Conservation (phyloP, 306 rosid genomes). For the Citrullus mucosospermus region DNA sequence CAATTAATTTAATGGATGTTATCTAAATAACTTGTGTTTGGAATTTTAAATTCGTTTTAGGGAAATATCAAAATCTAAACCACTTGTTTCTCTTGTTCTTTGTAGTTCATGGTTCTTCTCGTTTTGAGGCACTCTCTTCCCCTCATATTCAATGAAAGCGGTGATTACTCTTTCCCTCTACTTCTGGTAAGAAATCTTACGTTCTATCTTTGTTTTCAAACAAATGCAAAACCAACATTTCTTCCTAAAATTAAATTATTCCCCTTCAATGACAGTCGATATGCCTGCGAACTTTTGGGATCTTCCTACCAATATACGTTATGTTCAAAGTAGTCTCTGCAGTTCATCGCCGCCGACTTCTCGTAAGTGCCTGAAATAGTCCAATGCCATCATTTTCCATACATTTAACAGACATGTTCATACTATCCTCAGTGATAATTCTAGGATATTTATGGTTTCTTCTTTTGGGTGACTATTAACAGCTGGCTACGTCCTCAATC, state of each 20-base stretch:
- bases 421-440: background rate
- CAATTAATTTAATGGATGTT: background rate
- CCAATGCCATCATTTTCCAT: background rate
- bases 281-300: conserved; percentile 43
- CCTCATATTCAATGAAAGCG: conserved; percentile 29
- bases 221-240: background rate
- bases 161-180: conserved; percentile 45
- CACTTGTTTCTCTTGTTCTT: background rate
- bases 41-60: background rate
- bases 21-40: background rate
- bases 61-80: background rate
- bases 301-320: conserved; percentile 53
- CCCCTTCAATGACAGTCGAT: conserved; percentile 29
- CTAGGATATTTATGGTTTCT: background rate
- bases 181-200: conserved; percentile 37
- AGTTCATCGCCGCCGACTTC: conserved; percentile 46
- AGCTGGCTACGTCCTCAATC: conserved; percentile 42
- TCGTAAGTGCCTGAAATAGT: conserved; percentile 17
- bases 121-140: conserved; percentile 77
- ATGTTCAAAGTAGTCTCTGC: conserved; percentile 45
- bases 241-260: background rate
- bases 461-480: conserved; percentile 1
- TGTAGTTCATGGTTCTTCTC: conserved; percentile 77
- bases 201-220: background rate
- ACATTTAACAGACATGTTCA: background rate